Evolutionary conservation across 345 rosid genomes (phyloP).

Genomic region (Theobroma cacao): DNA sequence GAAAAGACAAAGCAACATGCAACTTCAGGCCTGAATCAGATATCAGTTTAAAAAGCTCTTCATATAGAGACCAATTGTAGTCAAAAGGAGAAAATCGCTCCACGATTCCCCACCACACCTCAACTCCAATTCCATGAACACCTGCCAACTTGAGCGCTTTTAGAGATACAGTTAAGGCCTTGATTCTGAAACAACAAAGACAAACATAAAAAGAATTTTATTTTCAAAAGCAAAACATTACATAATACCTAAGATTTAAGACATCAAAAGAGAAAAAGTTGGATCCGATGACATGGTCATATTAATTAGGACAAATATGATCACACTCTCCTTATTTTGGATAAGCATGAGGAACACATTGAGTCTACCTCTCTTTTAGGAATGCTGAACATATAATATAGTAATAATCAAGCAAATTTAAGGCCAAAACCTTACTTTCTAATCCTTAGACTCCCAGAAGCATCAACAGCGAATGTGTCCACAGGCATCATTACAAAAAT

Average conservation of each 20-base stretch:
- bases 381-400: not conserved
- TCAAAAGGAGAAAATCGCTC: conserved; percentile 58
- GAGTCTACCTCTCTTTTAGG: not conserved
- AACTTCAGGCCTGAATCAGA: conserved; percentile 58
- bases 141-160: conserved; percentile 74
- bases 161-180: conserved; percentile 65
- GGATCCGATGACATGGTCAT: not conserved
- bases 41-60: conserved; percentile 53
- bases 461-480: conserved; percentile 47
- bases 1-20: conserved; percentile 60
- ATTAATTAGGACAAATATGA: not conserved
- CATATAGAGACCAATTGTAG: conserved; percentile 61
- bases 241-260: not conserved
- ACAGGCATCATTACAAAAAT: conserved; percentile 59
- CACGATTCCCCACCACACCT: conserved; percentile 75
- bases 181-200: conserved; percentile 50
- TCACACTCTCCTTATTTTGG: not conserved
- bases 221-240: not conserved
- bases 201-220: conserved; percentile 17
- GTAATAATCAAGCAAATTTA: not conserved
- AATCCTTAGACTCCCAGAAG: conserved; percentile 53
- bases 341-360: not conserved
- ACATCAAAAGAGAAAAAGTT: not conserved
- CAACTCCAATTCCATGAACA: conserved; percentile 69
- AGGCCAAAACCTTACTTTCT: conserved; percentile 35